Evolutionary conservation across 176 grass and related monocot species (phyloP), one percentile per base, ranked within the genome.

Genomic region (maize (Zea mays)): DNA sequence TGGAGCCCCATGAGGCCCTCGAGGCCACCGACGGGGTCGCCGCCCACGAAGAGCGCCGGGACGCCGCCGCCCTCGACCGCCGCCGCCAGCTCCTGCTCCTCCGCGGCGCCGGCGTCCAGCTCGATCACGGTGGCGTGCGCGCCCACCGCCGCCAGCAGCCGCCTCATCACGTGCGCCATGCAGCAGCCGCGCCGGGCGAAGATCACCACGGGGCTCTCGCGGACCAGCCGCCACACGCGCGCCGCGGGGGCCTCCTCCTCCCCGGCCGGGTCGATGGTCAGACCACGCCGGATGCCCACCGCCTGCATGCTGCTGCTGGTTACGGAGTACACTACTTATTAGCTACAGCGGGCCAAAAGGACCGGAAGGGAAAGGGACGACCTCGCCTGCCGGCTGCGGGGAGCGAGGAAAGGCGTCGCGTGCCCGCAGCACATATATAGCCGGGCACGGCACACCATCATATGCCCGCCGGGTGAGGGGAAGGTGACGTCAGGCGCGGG

Each of bases 151-250:
- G 72, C 80, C 15, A 99, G 92, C 12, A 99, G 90, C 21, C 75
- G 47, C 88, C 82, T 90, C 87, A 99, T 94, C 14, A 99, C 96
- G 75, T 95, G 92, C 45, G 90, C 86, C 96, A 99, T 99, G 96
- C 88, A 99, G 84, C 96, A 99, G 1, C 96, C 96, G 0, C 42
- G 62, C 0, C 96, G 47, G 10, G 85, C 77, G 48, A 99, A 92
- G 71, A 99, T 84, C 13, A 95, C 90, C 8, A 99, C 90, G 20
- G 89, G 92, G 81, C 89, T 93, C 90, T 99, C 96, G 0, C 72
- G 51, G 14, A 99, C 86, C 47, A 90, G 74, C 39, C 80, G 74
- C 57, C 73, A 75, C 71, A 99, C 84, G 1, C 90, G 60, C 46
- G 68, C 74, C 59, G 80, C 90, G 1, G 93, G 79, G 1, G 90